Conservation (phyloP, 345 rosid species). For the Pistacia vera region DNA sequence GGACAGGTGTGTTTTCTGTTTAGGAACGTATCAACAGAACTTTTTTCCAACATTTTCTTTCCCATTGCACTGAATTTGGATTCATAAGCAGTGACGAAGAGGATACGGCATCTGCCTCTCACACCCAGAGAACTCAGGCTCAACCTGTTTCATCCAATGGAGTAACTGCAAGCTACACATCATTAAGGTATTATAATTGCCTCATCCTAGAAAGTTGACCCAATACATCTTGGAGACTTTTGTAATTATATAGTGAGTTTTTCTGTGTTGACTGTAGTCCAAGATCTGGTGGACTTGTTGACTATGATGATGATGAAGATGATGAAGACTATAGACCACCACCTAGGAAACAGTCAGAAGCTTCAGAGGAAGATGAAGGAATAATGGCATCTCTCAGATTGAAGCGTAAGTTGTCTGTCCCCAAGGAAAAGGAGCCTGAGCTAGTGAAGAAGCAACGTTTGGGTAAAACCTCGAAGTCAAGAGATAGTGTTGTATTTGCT, state of each 20-base stretch:
- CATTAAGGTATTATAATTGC: slow-evolving; percentile 55
- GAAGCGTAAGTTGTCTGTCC: slow-evolving; percentile 66
- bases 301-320: slow-evolving; percentile 96
- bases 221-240: neutral
- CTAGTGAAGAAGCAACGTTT: slow-evolving; percentile 60
- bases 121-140: slow-evolving; percentile 47
- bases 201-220: slow-evolving; percentile 9
- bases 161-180: slow-evolving; percentile 51
- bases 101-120: slow-evolving; percentile 81
- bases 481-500: slow-evolving; percentile 71
- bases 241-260: neutral
- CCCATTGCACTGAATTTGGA: slow-evolving; percentile 21
- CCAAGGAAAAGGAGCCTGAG: slow-evolving; percentile 67
- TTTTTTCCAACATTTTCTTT: neutral
- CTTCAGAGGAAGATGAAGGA: slow-evolving; percentile 70
- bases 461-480: slow-evolving; percentile 59
- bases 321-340: slow-evolving; percentile 97
- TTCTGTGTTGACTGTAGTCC: slow-evolving; percentile 37
- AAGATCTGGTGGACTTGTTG: slow-evolving; percentile 87
- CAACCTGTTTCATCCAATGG: slow-evolving; percentile 75
- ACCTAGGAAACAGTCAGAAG: slow-evolving; percentile 68
- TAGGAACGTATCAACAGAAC: neutral
- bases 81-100: slow-evolving; percentile 78
- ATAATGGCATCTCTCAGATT: slow-evolving; percentile 55
- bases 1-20: slow-evolving; percentile 58